These are phyloP conservation scores for Colletotrichum sojae DNA, from an alignment of 2,329 filamentous ascomycete species.

Conservation along the genomic window DNA sequence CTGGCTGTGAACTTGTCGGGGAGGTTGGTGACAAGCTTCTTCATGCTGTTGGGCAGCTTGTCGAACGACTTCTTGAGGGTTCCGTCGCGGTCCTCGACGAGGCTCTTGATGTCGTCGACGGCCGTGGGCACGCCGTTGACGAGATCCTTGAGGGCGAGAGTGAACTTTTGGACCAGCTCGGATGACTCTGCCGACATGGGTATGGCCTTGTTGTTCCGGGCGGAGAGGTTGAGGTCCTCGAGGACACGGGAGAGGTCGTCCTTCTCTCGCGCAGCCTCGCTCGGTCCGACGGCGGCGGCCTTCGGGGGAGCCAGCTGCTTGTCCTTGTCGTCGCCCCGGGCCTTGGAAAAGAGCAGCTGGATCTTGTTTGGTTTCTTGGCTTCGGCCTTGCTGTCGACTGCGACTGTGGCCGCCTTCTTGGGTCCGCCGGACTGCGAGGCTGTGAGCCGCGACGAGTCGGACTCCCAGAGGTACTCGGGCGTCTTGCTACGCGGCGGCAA, in stretches of 20 bases:
- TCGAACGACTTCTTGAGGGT: constrained; percentile 73
- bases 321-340: constrained; percentile 55
- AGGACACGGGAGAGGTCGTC: constrained; percentile 86
- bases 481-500: constrained; percentile 68
- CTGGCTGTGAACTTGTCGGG: constrained; percentile 84
- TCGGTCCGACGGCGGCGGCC: constrained; percentile 55
- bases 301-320: constrained; percentile 49
- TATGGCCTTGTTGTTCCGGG: constrained; percentile 88
- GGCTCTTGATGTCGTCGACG: constrained; percentile 83
- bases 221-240: constrained; percentile 85
- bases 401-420: constrained; percentile 45
- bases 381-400: constrained; percentile 48
- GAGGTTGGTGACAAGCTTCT: constrained; percentile 88
- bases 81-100: constrained; percentile 74
- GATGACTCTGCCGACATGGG: constrained; percentile 87
- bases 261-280: constrained; percentile 63
- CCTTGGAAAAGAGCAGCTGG: constrained; percentile 52
- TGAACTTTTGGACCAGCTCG: constrained; percentile 86
- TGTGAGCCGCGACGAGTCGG: constrained; percentile 40
- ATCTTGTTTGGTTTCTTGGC: constrained; percentile 51
- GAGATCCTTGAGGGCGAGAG: constrained; percentile 90
- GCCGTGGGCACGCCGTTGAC: constrained; percentile 94
- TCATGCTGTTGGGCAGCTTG: constrained; percentile 81
- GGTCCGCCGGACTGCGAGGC: constrained; percentile 34
- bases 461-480: constrained; percentile 65